phyloP scores from a whole-genome alignment of 1,284 basidiomycete species.

The Inonotus hispidus region DNA sequence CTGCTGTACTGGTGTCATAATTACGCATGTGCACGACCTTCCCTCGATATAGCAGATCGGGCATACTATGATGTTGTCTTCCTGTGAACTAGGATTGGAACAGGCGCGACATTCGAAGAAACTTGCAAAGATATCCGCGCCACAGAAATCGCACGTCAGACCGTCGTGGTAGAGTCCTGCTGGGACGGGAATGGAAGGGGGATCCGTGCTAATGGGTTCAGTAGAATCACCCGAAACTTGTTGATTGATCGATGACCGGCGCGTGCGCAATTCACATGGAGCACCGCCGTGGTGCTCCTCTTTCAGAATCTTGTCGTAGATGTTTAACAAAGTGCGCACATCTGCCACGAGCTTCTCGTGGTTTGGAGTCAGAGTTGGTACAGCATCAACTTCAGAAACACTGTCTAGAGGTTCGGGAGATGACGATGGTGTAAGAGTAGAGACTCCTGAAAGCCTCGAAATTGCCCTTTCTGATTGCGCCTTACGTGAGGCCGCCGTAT shows the following conservation, averaged over 20 bases:
- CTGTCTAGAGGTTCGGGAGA: background rate
- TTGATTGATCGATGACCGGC: background rate
- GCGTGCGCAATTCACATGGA: slow-evolving; percentile 3
- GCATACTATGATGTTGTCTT: slow-evolving; percentile 51
- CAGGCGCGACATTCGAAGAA: slow-evolving; percentile 64
- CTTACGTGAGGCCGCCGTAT: background rate
- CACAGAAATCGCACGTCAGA: slow-evolving; percentile 70
- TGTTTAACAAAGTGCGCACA: slow-evolving; percentile 33
- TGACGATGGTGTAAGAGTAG: background rate
- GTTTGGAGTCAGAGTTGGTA: background rate
- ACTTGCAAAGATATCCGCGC: slow-evolving; percentile 70
- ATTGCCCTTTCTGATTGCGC: background rate
- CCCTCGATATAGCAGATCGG: slow-evolving; percentile 71
- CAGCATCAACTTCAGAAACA: background rate
- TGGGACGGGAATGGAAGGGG: background rate
- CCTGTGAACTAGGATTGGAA: slow-evolving; percentile 19
- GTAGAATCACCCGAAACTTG: background rate
- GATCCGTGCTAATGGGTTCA: background rate
- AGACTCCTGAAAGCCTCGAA: background rate
- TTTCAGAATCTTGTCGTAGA: slow-evolving; percentile 55
- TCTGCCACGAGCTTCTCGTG: slow-evolving; percentile 10
- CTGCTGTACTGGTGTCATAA: slow-evolving; percentile 55
- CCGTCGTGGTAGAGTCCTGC: slow-evolving; percentile 17
- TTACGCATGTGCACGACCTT: slow-evolving; percentile 52
- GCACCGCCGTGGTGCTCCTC: slow-evolving; percentile 40